Conservation (phyloP, 805 yeast genomes). For the Lachancea mirantina region DNA sequence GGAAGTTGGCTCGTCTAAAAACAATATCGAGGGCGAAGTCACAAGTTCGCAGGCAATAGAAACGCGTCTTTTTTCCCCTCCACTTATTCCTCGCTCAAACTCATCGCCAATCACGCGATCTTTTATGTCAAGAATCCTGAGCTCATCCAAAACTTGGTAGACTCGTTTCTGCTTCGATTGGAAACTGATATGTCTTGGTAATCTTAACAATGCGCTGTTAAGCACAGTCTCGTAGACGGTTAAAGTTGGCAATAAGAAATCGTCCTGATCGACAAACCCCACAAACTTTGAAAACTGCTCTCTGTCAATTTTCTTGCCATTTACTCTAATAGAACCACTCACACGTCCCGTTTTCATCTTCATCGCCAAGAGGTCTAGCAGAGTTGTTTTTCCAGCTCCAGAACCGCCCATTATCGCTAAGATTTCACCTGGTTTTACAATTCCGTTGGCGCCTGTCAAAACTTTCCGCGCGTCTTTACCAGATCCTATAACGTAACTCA, state of each 20-base stretch:
- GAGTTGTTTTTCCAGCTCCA: conserved; percentile 96
- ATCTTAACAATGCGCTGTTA: conserved; percentile 80
- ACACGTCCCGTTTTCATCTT: conserved; percentile 73
- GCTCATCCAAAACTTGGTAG: conserved; percentile 73
- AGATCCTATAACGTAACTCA: conserved; percentile 41
- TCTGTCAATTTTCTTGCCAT: conserved; percentile 44
- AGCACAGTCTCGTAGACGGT: conserved; percentile 94
- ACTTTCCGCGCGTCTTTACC: conserved; percentile 33
- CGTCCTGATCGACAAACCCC: conserved; percentile 97
- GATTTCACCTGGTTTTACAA: conserved; percentile 80
- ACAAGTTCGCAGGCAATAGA: conserved; percentile 92
- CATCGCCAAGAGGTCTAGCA: conserved; percentile 84
- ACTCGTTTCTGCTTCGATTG: conserved; percentile 72
- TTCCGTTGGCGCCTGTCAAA: conserved; percentile 60
- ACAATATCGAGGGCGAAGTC: conserved; percentile 76
- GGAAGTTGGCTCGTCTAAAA: conserved; percentile 90
- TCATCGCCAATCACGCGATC: conserved; percentile 86
- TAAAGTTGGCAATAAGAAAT: conserved; percentile 78
- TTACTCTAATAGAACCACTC: conserved; percentile 63
- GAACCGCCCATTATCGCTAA: conserved; percentile 98
- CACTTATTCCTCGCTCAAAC: conserved; percentile 78
- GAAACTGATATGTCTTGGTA: conserved; percentile 75
- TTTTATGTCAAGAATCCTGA: conserved; percentile 74
- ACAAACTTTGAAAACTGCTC: conserved; percentile 56
- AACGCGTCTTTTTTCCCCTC: conserved; percentile 82